These are phyloP conservation scores for Daedaleopsis sinensis DNA, from an alignment of 768 basidiomycete genomes.

Conservation along the genomic window DNA sequence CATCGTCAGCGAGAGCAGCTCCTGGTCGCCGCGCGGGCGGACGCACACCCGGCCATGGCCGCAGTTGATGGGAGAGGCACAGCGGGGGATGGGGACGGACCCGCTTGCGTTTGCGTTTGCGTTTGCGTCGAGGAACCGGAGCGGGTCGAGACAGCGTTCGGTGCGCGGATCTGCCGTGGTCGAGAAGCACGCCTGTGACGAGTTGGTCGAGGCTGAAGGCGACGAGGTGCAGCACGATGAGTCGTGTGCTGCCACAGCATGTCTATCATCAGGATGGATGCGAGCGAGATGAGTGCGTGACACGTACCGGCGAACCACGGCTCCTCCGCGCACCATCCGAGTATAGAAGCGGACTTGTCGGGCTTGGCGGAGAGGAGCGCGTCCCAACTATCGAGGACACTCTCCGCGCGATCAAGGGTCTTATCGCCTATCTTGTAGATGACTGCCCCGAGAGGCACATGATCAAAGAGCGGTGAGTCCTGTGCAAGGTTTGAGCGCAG, in stretches of 20 bases:
- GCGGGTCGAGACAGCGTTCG: conserved; percentile 59
- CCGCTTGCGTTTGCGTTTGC: background rate
- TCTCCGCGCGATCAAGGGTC: conserved; percentile 37
- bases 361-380: conserved; percentile 39
- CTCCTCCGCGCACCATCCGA: conserved; percentile 66
- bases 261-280: conserved; percentile 5
- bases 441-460: conserved; percentile 60
- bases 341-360: conserved; percentile 6
- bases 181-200: conserved; percentile 48
- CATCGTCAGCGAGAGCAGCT: conserved; percentile 60
- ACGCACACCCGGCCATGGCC: conserved; percentile 50
- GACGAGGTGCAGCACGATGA: conserved; percentile 24
- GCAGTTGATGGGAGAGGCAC: conserved; percentile 42
- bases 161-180: conserved; percentile 16
- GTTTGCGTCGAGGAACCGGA: conserved; percentile 45
- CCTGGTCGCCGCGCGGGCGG: conserved; percentile 48
- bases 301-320: conserved; percentile 34
- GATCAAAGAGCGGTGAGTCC: conserved; percentile 62
- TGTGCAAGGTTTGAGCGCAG: conserved; percentile 27
- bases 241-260: conserved; percentile 32
- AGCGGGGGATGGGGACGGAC: conserved; percentile 36
- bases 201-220: background rate
- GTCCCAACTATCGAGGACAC: conserved; percentile 47
- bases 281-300: background rate
- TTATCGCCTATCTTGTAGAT: conserved; percentile 71